Evolutionary conservation across 2,329 filamentous ascomycete species (phyloP).

Genomic region (Xylariaceae sp.): DNA sequence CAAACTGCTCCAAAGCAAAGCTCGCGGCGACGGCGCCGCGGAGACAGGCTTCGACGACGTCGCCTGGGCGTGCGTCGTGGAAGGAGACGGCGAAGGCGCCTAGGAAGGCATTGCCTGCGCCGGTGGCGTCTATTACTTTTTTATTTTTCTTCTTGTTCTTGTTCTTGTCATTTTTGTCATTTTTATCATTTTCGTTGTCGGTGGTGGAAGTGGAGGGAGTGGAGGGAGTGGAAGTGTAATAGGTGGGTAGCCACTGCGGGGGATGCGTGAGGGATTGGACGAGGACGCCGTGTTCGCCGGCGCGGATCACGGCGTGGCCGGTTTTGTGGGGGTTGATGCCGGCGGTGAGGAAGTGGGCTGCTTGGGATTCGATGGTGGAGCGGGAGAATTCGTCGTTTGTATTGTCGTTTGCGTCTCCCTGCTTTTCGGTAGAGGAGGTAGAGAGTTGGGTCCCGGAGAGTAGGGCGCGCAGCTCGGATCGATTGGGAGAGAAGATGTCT

Average conservation of each 20-base stretch:
- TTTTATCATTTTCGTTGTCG: too few relatives aligned
- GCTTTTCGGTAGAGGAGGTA: too few relatives aligned
- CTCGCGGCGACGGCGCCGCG: slow-evolving; percentile 8
- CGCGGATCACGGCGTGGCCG: slow-evolving; percentile 4
- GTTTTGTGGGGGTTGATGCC: slow-evolving; percentile 3
- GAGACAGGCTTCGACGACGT: slow-evolving; percentile 1
- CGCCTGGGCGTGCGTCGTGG: background rate
- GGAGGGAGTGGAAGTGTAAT: background rate
- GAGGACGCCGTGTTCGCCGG: slow-evolving; percentile 11
- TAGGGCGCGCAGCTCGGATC: slow-evolving; percentile 6
- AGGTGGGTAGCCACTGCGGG: slow-evolving; percentile 10
- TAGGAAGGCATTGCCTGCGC: slow-evolving; percentile 12
- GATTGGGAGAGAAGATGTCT: slow-evolving; percentile 13
- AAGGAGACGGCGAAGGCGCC: slow-evolving; percentile 11
- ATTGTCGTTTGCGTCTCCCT: too few relatives aligned
- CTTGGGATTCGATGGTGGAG: background rate
- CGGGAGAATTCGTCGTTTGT: slow-evolving; percentile 1
- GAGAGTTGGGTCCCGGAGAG: background rate
- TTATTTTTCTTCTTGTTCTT: background rate
- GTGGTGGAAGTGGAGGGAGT: too few relatives aligned
- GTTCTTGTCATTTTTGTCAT: too few relatives aligned
- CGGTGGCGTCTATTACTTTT: slow-evolving; percentile 6
- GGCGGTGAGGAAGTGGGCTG: background rate
- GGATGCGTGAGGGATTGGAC: background rate
- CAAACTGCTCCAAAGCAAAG: slow-evolving; percentile 11